phyloP scores from a whole-genome alignment of 2,329 filamentous ascomycete genomes.

The Malbranchea cinnamomea region DNA sequence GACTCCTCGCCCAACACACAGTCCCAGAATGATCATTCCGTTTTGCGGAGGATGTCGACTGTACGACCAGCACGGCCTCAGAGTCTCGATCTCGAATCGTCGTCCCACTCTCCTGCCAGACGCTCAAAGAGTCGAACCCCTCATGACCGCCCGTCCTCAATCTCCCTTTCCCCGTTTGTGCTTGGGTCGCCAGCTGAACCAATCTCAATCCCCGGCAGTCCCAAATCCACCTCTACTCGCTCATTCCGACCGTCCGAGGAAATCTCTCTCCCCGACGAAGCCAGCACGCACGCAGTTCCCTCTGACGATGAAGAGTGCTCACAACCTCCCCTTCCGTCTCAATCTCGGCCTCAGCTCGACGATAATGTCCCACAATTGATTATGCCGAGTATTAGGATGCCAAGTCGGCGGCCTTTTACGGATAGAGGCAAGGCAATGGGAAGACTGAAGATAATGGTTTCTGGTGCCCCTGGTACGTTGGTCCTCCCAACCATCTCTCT shows the following conservation, averaged over 20 bases:
- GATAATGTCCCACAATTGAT: conserved; percentile 57
- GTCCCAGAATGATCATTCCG: no score
- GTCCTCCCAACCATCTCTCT: conserved; percentile 1
- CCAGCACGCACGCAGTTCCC: conserved; percentile 38
- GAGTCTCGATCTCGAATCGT: no score
- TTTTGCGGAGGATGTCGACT: conserved; percentile 3
- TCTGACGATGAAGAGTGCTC: conserved; percentile 36
- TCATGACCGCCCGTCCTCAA: conserved; percentile 18
- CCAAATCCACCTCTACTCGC: conserved; percentile 43
- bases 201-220: conserved; percentile 41
- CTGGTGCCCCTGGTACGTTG: conserved; percentile 57
- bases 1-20: background rate
- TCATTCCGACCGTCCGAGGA: conserved; percentile 45
- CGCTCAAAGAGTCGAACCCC: conserved; percentile 8
- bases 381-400: conserved; percentile 92
- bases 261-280: conserved; percentile 39
- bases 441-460: conserved; percentile 74
- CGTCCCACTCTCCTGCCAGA: background rate
- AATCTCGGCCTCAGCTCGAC: no score
- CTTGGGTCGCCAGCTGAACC: conserved; percentile 32
- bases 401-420: conserved; percentile 76
- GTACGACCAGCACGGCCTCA: background rate
- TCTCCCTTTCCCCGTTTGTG: conserved; percentile 33
- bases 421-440: conserved; percentile 71
- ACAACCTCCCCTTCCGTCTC: no score